Evolutionary conservation across 192 early-diverging fungal species (phyloP).

Genomic region (Coemansia interrupta): DNA sequence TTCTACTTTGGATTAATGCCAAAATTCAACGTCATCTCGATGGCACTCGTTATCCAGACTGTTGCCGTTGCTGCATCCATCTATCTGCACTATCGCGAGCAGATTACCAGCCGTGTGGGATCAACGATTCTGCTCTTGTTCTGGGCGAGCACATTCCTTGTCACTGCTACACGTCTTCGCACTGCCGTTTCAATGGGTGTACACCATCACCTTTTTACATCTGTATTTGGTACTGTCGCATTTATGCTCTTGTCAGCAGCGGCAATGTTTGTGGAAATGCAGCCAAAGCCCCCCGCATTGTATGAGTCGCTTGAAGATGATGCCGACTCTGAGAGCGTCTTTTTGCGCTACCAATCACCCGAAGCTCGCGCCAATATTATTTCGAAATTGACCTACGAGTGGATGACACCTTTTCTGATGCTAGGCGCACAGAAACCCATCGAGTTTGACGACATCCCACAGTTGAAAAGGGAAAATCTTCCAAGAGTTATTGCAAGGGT

Average conservation of each 20-base stretch:
- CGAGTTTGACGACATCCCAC: constrained; percentile 76
- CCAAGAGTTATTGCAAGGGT: constrained; percentile 60
- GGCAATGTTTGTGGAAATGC: constrained; percentile 32
- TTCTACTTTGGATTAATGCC: constrained; percentile 5
- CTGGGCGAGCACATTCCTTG: constrained; percentile 29
- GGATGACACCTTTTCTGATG: constrained; percentile 85
- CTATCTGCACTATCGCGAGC: constrained; percentile 32
- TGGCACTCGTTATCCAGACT: constrained; percentile 31
- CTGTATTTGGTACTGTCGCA: constrained; percentile 19
- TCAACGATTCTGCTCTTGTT: constrained; percentile 45
- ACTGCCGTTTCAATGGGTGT: constrained; percentile 19
- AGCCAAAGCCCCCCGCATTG: constrained; percentile 30
- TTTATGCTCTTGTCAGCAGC: constrained; percentile 33
- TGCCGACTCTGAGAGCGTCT: constrained; percentile 7
- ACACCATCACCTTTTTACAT: constrained; percentile 1
- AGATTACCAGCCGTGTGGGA: constrained; percentile 29
- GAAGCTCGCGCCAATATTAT: constrained; percentile 84
- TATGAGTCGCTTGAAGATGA: constrained; percentile 33
- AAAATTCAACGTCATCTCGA: constrained; percentile 12
- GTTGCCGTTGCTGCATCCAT: constrained; percentile 17
- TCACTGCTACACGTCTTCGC: constrained; percentile 26
- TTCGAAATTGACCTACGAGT: constrained; percentile 73
- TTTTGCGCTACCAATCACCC: constrained; percentile 25
- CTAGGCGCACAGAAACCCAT: constrained; percentile 71
- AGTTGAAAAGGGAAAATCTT: constrained; percentile 60